These are phyloP conservation scores for Priceomyces medius DNA, from an alignment of 805 yeast genomes.

Conservation along the genomic window DNA sequence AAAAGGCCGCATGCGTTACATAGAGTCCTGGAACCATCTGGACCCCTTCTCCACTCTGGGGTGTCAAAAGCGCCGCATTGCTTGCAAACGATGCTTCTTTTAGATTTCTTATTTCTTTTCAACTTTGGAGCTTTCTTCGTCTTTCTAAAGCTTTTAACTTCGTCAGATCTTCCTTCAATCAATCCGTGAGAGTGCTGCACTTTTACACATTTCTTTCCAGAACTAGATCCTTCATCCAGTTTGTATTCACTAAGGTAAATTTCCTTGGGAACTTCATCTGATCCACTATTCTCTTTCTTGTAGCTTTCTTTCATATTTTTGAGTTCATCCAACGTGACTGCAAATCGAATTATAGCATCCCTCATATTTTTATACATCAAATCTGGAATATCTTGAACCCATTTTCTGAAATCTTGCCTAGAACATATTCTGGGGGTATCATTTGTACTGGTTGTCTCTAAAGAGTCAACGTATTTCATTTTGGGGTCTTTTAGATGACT, in stretches of 20 bases:
- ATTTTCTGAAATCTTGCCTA: constrained; percentile 7
- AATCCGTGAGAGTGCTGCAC: too few relatives aligned
- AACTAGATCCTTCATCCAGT: too few relatives aligned
- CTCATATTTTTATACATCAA: constrained; percentile 7
- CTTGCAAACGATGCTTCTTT: constrained; percentile 6
- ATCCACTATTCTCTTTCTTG: not conserved
- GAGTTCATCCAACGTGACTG: constrained; percentile 5
- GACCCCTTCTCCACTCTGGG: constrained; percentile 86
- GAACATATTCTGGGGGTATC: not conserved
- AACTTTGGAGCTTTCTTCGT: not conserved
- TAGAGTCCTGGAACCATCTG: constrained; percentile 69
- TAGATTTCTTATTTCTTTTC: not conserved
- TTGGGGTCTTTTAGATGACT: not conserved
- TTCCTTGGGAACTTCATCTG: not conserved
- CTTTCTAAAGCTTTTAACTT: too few relatives aligned
- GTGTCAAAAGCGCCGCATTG: constrained; percentile 59
- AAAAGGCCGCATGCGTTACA: constrained; percentile 84
- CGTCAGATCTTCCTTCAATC: too few relatives aligned
- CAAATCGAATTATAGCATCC: constrained; percentile 2
- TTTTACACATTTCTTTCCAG: too few relatives aligned
- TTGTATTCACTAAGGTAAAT: too few relatives aligned
- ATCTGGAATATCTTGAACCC: constrained; percentile 10
- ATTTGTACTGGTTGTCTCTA: not conserved
- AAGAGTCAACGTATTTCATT: not conserved
- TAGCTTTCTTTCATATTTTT: constrained; percentile 5